phyloP scores from a whole-genome alignment of 1,284 basidiomycete species.

The Naganishia liquefaciens region DNA sequence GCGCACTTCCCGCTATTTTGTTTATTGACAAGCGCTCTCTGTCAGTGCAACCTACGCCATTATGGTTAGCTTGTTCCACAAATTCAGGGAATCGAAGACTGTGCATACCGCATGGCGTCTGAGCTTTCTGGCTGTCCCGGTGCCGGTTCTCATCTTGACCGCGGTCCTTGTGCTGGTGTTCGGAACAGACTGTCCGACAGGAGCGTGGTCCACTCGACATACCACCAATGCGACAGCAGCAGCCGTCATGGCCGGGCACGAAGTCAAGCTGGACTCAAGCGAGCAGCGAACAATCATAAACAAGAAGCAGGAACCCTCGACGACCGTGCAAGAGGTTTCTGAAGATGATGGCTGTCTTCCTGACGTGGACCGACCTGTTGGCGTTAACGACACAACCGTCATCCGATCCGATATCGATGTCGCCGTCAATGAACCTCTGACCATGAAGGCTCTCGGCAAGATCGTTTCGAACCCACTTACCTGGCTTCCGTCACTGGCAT shows the following conservation, averaged over 20 bases:
- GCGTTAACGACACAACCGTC: conserved; percentile 32
- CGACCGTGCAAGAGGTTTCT: conserved; percentile 43
- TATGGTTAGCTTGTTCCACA: conserved; percentile 63
- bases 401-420: conserved; percentile 54
- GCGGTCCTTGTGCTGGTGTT: conserved; percentile 58
- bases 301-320: conserved; percentile 44
- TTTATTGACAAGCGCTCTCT: background rate
- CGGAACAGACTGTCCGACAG: conserved; percentile 65
- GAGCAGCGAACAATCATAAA: conserved; percentile 45
- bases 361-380: conserved; percentile 15
- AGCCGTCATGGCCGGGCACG: conserved; percentile 47
- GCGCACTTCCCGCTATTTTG: no score
- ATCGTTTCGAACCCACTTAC: conserved; percentile 60
- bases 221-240: conserved; percentile 54
- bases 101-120: conserved; percentile 62
- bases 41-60: conserved; percentile 62
- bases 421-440: conserved; percentile 60
- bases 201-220: conserved; percentile 62
- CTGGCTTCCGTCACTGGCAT: conserved; percentile 63
- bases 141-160: conserved; percentile 60
- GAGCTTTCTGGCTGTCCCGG: conserved; percentile 63
- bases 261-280: conserved; percentile 43
- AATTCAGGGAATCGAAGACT: conserved; percentile 56
- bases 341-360: conserved; percentile 38
- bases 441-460: conserved; percentile 48